These are phyloP conservation scores for Dryadomyces sulphureus DNA, from an alignment of 2,329 filamentous ascomycete genomes.

Conservation along the genomic window DNA sequence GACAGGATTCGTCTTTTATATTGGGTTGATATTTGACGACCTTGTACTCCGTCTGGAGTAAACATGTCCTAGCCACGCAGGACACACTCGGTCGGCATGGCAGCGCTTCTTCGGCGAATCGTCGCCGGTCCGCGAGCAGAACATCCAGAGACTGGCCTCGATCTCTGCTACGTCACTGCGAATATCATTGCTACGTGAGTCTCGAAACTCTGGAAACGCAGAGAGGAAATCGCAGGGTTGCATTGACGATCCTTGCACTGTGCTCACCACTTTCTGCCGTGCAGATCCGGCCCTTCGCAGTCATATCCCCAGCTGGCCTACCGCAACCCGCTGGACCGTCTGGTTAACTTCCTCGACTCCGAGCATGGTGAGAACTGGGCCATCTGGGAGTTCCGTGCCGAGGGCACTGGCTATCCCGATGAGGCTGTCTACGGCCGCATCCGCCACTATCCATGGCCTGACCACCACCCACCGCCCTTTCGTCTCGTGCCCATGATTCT, in stretches of 20 bases:
- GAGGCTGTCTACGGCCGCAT: conserved; percentile 73
- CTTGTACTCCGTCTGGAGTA: too few relatives aligned
- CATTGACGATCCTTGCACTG: not conserved
- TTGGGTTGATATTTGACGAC: not conserved
- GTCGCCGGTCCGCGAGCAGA: conserved; percentile 74
- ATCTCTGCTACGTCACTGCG: conserved; percentile 90
- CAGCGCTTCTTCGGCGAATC: conserved; percentile 74
- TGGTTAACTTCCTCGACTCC: conserved; percentile 75
- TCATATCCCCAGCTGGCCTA: conserved; percentile 87
- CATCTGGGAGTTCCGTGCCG: conserved; percentile 96
- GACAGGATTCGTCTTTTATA: too few relatives aligned
- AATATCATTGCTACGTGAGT: conserved; percentile 49
- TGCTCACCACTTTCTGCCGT: not conserved
- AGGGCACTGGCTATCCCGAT: conserved; percentile 92
- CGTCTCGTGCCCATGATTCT: conserved; percentile 75
- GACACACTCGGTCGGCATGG: conserved; percentile 28
- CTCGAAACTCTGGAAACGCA: not conserved
- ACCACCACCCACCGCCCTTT: conserved; percentile 94
- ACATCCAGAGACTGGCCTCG: conserved; percentile 76
- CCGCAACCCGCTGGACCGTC: conserved; percentile 76
- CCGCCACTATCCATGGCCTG: conserved; percentile 88
- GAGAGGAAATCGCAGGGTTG: not conserved
- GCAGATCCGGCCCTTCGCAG: conserved; percentile 77
- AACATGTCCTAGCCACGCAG: conserved; percentile 4
- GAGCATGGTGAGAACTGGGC: conserved; percentile 78